Evolutionary conservation across 1,284 basidiomycete genomes (phyloP), one percentile per base, ranked within the genome.

Genomic region (Microbotryum violaceum): DNA sequence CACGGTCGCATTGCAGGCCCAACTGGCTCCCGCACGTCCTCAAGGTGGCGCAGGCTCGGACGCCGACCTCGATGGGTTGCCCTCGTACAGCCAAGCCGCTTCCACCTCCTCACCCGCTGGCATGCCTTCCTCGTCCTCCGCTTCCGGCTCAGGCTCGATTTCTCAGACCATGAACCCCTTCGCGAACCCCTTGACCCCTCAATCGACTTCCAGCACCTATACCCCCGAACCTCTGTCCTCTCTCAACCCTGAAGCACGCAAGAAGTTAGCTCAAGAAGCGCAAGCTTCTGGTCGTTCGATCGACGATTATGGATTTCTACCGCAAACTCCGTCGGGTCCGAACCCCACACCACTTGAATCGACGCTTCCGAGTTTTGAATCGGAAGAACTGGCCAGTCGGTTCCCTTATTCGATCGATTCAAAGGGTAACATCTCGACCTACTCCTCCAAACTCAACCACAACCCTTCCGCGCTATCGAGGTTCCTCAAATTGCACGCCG

Each of bases 281-380:
- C 37, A 42, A 42, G 37, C 37, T 18, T 42, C 37, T 1, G 37
- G 37, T 18, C 21, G 10, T 50, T 57, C 33, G 42, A 25, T 57
- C n/a, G 56, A 27, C 6, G 56, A 57, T 16, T 57, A 49, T 20
- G 56, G 56, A 7, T 57, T 57, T 14, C 23, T 49, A 10, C 31
- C 37, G 3, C 37, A 42, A 42, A 42, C 5, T 18, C 37, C 37
- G 10, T 42, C 12, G 21, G 18, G 42, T n/a, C 29, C 6, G 52
- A 37, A 37, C 20, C 31, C 20, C 23, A 20, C 12, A 0, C n/a
- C 29, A 21, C 29, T 21, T 18, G 51, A 42, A 16, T 42, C 51
- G 27, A 33, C 29, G 3, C 48, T 44, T 9, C 56, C 56, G 2
- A 42, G 14, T 4, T 57, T 57, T 12, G 48, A n/a, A 29, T 25